phyloP scores from a whole-genome alignment of 805 yeast genomes.

The Saccharomycopsis microspora region DNA sequence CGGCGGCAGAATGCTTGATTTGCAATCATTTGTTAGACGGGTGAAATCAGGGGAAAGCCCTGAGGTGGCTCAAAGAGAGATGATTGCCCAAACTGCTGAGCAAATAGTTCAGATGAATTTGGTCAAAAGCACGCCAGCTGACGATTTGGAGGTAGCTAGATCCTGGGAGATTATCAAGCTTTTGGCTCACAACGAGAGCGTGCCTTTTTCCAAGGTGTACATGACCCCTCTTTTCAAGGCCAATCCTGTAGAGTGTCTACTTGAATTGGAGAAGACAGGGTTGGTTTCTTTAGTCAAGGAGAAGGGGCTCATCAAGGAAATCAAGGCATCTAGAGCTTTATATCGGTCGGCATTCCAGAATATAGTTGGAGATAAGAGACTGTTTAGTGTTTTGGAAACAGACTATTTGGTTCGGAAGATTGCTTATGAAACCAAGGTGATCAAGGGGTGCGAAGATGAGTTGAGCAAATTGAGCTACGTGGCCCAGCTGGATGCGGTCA shows the following conservation, averaged over 20 bases:
- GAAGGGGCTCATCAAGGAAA: conserved; percentile 58
- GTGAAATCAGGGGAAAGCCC: conserved; percentile 83
- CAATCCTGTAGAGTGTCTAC: conserved; percentile 42
- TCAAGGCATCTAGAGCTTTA: conserved; percentile 77
- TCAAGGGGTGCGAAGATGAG: conserved; percentile 61
- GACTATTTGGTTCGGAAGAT: conserved; percentile 45
- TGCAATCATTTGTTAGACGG: conserved; percentile 83
- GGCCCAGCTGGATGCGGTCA: conserved; percentile 41
- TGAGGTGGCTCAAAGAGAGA: conserved; percentile 59
- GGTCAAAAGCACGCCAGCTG: conserved; percentile 25
- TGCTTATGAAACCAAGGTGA: conserved; percentile 47
- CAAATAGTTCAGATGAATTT: conserved; percentile 77
- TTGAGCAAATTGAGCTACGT: conserved; percentile 43
- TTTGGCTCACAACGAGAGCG: conserved; percentile 37
- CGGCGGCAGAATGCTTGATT: conserved; percentile 92
- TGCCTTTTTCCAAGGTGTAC: conserved; percentile 41
- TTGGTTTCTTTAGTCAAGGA: conserved; percentile 61
- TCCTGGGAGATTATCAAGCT: conserved; percentile 75
- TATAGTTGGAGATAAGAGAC: conserved; percentile 43
- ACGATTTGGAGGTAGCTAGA: conserved; percentile 62
- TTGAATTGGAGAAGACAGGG: conserved; percentile 71
- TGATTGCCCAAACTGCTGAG: conserved; percentile 76
- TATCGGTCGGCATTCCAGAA: conserved; percentile 68
- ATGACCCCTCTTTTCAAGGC: conserved; percentile 50
- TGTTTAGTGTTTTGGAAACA: conserved; percentile 53